Percentiles rank a stretch among this genome's conserved stretches.
These are phyloP conservation scores for Ustilago curta DNA, from an alignment of 1,284 basidiomycete species.

Conservation along the genomic window DNA sequence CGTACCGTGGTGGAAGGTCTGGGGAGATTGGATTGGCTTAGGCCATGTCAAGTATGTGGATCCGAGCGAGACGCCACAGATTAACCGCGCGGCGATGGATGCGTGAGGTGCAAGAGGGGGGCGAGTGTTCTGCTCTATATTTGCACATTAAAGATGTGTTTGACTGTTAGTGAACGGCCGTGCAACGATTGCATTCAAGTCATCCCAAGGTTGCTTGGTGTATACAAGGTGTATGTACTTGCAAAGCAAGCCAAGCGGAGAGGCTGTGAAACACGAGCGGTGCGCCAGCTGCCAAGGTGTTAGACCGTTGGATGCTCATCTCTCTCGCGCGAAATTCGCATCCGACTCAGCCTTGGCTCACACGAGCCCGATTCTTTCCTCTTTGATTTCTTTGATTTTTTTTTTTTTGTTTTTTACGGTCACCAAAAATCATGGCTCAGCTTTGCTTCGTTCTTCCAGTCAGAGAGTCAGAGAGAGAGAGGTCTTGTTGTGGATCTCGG, in stretches of 20 bases:
- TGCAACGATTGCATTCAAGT: too few species aligned
- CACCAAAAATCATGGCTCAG: slow-evolving; percentile 12
- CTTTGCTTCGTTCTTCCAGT: slow-evolving; percentile 7
- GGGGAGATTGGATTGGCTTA: slow-evolving; percentile 51
- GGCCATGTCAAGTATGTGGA: slow-evolving; percentile 52
- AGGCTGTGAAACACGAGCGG: too few species aligned
- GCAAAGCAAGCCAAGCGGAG: too few species aligned
- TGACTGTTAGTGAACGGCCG: too few species aligned
- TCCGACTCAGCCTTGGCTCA: neutral
- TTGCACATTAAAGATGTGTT: too few species aligned
- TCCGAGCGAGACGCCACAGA: slow-evolving; percentile 54
- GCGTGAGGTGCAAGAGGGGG: slow-evolving; percentile 14
- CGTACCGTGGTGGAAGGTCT: slow-evolving; percentile 50
- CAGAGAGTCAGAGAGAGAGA: too few species aligned
- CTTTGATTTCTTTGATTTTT: neutral
- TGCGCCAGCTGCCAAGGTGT: too few species aligned
- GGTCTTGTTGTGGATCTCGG: slow-evolving; percentile 10
- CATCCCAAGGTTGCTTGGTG: too few species aligned
- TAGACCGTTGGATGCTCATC: too few species aligned
- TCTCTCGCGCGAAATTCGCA: neutral
- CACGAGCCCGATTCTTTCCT: neutral
- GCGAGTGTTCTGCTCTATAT: neutral
- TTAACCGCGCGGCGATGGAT: slow-evolving; percentile 52
- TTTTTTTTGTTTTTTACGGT: neutral
- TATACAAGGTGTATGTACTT: too few species aligned